phyloP scores from a whole-genome alignment of 495 filamentous ascomycete genomes.

The Penicillium goetzii region DNA sequence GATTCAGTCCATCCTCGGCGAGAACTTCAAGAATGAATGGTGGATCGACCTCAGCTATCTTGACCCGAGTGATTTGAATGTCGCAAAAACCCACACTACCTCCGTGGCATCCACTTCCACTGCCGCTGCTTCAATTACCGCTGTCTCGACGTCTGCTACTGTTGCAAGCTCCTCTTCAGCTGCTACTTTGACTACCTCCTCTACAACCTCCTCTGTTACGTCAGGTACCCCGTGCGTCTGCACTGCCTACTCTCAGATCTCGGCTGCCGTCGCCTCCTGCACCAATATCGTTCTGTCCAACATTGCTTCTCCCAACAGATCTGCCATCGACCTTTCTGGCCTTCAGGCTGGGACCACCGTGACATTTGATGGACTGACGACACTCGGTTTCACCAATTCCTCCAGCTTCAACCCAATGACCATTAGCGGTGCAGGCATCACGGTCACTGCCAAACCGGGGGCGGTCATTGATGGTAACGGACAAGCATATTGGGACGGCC shows the following conservation, averaged over 20 bases:
- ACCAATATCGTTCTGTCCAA: conserved; percentile 4
- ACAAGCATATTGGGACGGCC: conserved; percentile 5
- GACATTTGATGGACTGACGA: conserved; percentile 6
- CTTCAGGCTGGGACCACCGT: conserved; percentile 3
- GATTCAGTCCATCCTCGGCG: not conserved
- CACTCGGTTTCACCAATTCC: conserved; percentile 1
- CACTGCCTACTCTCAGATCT: conserved; percentile 7
- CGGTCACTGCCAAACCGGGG: conserved; percentile 1
- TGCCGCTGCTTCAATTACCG: not conserved
- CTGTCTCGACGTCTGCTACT: not conserved
- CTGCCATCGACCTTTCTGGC: not conserved
- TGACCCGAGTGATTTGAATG: conserved; percentile 4
- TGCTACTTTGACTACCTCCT: not conserved
- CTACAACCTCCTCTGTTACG: not conserved
- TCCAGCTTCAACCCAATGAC: conserved; percentile 1
- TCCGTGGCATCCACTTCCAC: not conserved
- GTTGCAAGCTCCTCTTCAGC: not conserved
- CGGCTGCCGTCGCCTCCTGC: conserved; percentile 1
- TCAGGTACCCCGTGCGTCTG: not conserved
- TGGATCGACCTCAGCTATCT: conserved; percentile 5
- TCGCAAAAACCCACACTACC: not conserved
- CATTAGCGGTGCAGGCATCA: not conserved
- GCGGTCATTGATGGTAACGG: conserved; percentile 6
- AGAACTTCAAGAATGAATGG: conserved; percentile 8
- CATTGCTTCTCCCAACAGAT: conserved; percentile 2